A percentile compares a stretch with the other conserved stretches of the same genome.
Evolutionary conservation across 1,284 basidiomycete species (phyloP).

Genomic region (Trametes versicolor): DNA sequence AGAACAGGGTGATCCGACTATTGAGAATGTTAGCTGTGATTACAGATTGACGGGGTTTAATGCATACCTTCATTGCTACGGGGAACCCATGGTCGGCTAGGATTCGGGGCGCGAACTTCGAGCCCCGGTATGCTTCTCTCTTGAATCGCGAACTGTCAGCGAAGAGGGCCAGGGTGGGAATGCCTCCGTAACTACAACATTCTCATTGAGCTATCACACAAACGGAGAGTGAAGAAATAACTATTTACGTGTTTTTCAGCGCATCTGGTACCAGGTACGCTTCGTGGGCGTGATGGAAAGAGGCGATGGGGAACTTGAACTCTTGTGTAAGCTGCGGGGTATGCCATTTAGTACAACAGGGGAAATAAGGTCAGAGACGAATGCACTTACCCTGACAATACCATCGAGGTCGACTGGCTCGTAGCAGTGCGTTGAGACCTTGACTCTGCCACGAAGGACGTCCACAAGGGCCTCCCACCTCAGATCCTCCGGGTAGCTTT

Average conservation of each 20-base stretch:
- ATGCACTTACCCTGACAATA: slow-evolving; percentile 66
- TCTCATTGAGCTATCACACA: slow-evolving; percentile 41
- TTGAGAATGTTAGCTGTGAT: background rate
- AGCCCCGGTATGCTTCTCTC: slow-evolving; percentile 86
- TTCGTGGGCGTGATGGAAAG: slow-evolving; percentile 89
- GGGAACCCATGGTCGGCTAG: slow-evolving; percentile 78
- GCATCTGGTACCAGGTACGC: slow-evolving; percentile 86
- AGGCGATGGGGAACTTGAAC: slow-evolving; percentile 84
- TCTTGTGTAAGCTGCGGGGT: slow-evolving; percentile 68
- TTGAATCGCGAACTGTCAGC: slow-evolving; percentile 76
- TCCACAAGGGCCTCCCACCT: slow-evolving; percentile 91
- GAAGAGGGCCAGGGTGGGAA: slow-evolving; percentile 84
- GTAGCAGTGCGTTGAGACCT: slow-evolving; percentile 82
- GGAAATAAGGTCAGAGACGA: background rate
- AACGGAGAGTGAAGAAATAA: slow-evolving; percentile 9
- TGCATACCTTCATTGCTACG: slow-evolving; percentile 80
- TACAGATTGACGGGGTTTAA: too few relatives aligned
- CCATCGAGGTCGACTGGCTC: slow-evolving; percentile 54
- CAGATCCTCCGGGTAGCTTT: slow-evolving; percentile 81
- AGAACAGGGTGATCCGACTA: slow-evolving; percentile 78
- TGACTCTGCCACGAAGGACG: slow-evolving; percentile 82
- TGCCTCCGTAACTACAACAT: slow-evolving; percentile 43
- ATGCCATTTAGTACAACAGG: background rate
- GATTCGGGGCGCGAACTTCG: slow-evolving; percentile 85
- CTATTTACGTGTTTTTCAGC: slow-evolving; percentile 74